Percentiles rank a stretch among this genome's conserved stretches.
These are phyloP conservation scores for Allium cepa DNA, from an alignment of 106 monocot genomes.

Conservation along the genomic window DNA sequence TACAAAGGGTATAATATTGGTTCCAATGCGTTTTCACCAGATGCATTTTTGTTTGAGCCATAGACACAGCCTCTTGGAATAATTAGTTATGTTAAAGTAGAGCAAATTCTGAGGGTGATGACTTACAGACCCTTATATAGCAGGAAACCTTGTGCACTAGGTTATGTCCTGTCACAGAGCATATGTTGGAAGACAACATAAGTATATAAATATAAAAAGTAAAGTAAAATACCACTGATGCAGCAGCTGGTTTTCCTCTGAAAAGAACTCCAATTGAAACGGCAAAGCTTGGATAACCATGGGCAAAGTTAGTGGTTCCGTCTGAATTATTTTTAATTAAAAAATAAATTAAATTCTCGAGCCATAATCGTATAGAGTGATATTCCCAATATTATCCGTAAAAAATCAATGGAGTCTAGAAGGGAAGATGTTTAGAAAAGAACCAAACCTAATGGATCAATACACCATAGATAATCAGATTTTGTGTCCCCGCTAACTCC, in stretches of 20 bases:
- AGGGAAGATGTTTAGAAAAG: background rate
- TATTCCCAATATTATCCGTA: too few relatives aligned
- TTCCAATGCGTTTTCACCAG: too few relatives aligned
- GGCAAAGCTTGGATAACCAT: conserved; percentile 96
- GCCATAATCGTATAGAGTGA: background rate
- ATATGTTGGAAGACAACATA: too few relatives aligned
- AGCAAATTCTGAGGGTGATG: too few relatives aligned
- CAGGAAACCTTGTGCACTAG: too few relatives aligned
- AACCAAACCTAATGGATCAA: conserved; percentile 89
- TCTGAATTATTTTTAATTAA: conserved; percentile 33
- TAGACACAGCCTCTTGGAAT: too few relatives aligned
- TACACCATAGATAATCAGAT: conserved; percentile 98
- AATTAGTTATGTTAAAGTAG: too few relatives aligned
- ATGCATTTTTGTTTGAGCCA: too few relatives aligned
- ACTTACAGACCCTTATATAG: too few relatives aligned
- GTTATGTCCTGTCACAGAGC: too few relatives aligned
- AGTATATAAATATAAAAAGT: background rate
- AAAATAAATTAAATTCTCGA: background rate
- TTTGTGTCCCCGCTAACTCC: conserved; percentile 79
- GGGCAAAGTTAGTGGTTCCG: conserved; percentile 99
- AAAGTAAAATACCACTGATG: conserved; percentile 63
- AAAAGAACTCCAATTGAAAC: conserved; percentile 94
- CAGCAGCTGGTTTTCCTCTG: conserved; percentile 92
- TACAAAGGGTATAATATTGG: too few relatives aligned
- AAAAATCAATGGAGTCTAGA: too few relatives aligned